These are phyloP conservation scores for Aureobasidium sp. DNA, from an alignment of 2,329 filamentous ascomycete species.

Conservation along the genomic window DNA sequence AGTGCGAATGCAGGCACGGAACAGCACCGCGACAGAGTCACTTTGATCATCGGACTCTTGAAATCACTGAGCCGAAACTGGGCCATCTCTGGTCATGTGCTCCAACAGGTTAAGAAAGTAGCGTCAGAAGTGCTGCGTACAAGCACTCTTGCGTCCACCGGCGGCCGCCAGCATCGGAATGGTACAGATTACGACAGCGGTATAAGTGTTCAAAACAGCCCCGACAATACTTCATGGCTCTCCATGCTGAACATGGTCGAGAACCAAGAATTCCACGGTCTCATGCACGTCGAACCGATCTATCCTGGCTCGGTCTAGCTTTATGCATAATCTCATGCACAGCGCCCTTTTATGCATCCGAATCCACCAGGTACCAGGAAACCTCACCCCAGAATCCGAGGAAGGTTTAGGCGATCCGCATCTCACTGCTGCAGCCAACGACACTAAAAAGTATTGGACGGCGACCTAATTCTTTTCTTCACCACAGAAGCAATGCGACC, in stretches of 20 bases:
- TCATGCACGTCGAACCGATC: background rate
- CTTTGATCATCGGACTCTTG: conserved; percentile 68
- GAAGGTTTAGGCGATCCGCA: conserved; percentile 7
- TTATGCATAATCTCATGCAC: background rate
- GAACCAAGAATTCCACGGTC: conserved; percentile 3
- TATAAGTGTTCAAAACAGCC: background rate
- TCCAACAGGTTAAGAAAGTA: conserved; percentile 65
- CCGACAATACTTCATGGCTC: background rate
- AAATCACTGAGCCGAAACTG: conserved; percentile 60
- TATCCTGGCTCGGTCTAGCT: background rate
- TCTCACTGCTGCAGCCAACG: background rate
- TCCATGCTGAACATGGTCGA: conserved; percentile 1
- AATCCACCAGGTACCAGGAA: background rate
- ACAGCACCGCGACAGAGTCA: conserved; percentile 59
- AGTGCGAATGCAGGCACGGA: conserved; percentile 47
- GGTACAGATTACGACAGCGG: background rate
- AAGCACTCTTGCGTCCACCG: background rate
- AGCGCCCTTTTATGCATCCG: background rate
- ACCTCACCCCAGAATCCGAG: background rate
- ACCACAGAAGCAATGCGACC: background rate
- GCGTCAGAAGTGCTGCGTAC: conserved; percentile 33
- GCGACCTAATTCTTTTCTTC: background rate
- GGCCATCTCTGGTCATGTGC: conserved; percentile 61
- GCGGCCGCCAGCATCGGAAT: background rate
- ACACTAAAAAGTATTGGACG: conserved; percentile 5